Evolutionary conservation across 2,329 filamentous ascomycete species (phyloP), one percentile per base, ranked within the genome.

Genomic region (Emmonsiellopsis sp.): DNA sequence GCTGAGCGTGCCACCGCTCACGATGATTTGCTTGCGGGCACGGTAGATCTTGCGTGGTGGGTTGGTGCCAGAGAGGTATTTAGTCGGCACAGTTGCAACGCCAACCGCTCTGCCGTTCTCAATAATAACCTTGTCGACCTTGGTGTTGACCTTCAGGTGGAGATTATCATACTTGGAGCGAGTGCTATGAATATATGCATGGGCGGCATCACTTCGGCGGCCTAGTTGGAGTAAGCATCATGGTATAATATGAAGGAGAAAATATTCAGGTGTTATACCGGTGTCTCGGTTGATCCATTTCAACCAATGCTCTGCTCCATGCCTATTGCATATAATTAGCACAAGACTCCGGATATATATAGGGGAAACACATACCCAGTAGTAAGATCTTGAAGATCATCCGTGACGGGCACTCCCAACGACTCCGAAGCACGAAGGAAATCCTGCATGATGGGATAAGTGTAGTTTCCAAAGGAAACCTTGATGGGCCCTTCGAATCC

Each of bases 401-500:
- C 86, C 10, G 87, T 87, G 10, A 81, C 76, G 0, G 83, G 87
- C 55, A 90, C 89, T 16, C 82, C 86, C 65, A 89, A 86, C 0
- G 83, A 84, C 62, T 89, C 85, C 2, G 81, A 76, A 13, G 85
- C 85, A 16, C 85, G 77, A 38, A 90, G 74, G 75, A 90, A 90
- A 69, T 92, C 87, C 50, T 90, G 84, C 77, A 86, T 89, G 69
- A 91, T 83, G 1, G 87, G 87, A 61, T 91, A 91, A 4, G 84
- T 87, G 69, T 89, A 86, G 70, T 89, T 89, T 52, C 85, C 85
- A 58, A 90, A 90, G 0, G 85, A 89, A 40, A 89, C 86, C 71
- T 89, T 89, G 73, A 90, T 89, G 0, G 87, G 87, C 0, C 87
- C 87, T 35, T 89, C 85, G 53, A 84, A 88, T 1, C 87, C 87